Evolutionary conservation across 1,284 basidiomycete species (phyloP), one percentile per base, ranked within the genome.

Genomic region (Puccinia coronata): DNA sequence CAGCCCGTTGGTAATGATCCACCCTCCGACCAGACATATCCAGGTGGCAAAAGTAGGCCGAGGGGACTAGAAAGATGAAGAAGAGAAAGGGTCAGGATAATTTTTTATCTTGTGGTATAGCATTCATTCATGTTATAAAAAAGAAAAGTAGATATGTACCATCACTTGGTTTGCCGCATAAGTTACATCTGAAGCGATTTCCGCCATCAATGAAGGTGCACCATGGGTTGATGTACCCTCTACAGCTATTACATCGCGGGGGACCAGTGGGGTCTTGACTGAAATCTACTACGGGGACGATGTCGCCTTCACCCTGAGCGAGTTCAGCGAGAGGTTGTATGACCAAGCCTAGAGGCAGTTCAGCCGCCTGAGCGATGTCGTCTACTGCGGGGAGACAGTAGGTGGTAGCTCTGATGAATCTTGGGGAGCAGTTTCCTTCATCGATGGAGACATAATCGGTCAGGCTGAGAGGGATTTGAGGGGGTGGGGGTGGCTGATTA

Each of bases 161-260:
- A 88, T 91, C 89, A 28, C 93, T 95, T 83, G 92, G 90, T 82
- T 91, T 90, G 11, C 89, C 88, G 87, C 97, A 99, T 5, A 99
- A 86, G 88, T 98, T 99, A 87, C 97, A 99, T 83, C 90, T 91
- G 93, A 95, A 99, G 83, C 89, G 90, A 82, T 90, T 90, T 2
- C 97, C 97, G 12, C 93, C 94, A 51, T 93, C 90, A 23, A 91
- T 88, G 90, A 94, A 99, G 43, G 89, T 89, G 85, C 92, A 95
- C 95, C 95, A 99, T 0, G 96, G 92, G 86, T 98, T 99, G 85
- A 99, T 90, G 87, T 99, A 99, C 0, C 90, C 94, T 83, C 94
- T 89, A 87, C 97, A 99, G 63, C 90, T 88, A 76, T 89, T 90
- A 85, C 97, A 99, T 51, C 97, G 90, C 18, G 93, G 90, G 20